Conservation (phyloP, 1,284 basidiomycete species). For the Marasmius sp. region DNA sequence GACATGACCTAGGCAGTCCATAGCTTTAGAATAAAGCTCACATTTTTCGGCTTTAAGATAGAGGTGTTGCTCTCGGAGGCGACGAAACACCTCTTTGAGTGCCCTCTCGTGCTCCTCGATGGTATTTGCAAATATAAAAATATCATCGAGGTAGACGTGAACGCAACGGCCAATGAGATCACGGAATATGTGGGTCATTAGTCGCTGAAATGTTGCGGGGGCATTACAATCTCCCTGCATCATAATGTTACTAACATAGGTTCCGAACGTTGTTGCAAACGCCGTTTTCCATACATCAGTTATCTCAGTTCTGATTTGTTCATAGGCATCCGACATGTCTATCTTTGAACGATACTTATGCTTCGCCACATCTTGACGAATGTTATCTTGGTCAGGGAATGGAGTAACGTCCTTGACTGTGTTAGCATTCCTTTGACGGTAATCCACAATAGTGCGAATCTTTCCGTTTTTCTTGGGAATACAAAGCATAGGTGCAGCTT, state of each 20-base stretch:
- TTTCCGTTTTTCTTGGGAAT: conserved; percentile 25
- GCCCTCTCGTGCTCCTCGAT: conserved; percentile 24
- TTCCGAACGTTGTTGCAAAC: conserved; percentile 18
- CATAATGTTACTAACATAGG: conserved; percentile 18
- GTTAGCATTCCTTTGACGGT: conserved; percentile 21
- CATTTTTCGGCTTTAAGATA: conserved; percentile 29
- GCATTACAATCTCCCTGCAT: conserved; percentile 12
- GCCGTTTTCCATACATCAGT: conserved; percentile 16
- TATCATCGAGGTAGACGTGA: background rate
- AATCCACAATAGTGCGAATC: conserved; percentile 3
- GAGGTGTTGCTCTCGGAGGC: conserved; percentile 16
- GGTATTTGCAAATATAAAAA: background rate
- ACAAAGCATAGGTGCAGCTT: conserved; percentile 26
- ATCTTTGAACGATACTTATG: background rate
- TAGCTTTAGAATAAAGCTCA: conserved; percentile 26
- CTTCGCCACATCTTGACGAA: background rate
- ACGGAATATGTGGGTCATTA: conserved; percentile 25
- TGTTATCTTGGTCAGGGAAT: conserved; percentile 24
- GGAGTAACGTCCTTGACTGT: conserved; percentile 29
- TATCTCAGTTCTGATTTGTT: background rate
- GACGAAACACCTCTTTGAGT: conserved; percentile 17
- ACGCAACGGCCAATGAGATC: conserved; percentile 19
- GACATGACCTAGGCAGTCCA: conserved; percentile 32
- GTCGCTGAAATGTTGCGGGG: conserved; percentile 22
- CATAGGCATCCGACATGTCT: conserved; percentile 16